A percentile compares a stretch with the other conserved stretches of the same genome.
phyloP scores from a whole-genome alignment of 495 filamentous ascomycete genomes.

The Neurospora sp. region DNA sequence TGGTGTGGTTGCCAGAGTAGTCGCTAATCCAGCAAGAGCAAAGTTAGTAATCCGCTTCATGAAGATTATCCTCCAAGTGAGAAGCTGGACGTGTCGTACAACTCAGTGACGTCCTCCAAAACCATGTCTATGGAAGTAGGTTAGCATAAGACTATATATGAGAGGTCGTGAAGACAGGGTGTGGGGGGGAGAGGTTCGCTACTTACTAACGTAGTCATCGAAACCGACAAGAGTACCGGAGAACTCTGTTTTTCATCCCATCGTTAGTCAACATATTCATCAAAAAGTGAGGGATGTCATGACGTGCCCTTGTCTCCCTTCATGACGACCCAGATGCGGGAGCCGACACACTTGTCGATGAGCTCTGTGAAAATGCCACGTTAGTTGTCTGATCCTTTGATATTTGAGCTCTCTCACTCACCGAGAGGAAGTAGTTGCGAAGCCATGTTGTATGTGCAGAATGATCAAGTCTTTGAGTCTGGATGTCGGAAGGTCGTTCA shows the following conservation, averaged over 20 bases:
- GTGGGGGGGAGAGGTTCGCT: neutral
- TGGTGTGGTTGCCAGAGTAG: conserved; percentile 73
- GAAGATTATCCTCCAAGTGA: neutral
- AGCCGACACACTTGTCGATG: conserved; percentile 97
- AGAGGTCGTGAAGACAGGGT: neutral
- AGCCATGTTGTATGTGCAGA: conserved; percentile 43
- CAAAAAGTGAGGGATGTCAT: neutral
- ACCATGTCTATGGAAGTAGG: conserved; percentile 70
- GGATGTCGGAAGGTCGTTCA: neutral
- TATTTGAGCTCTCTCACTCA: conserved; percentile 23
- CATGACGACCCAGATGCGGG: conserved; percentile 98
- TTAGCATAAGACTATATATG: neutral
- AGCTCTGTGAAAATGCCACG: conserved; percentile 53
- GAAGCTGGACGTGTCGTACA: conserved; percentile 47
- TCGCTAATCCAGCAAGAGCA: conserved; percentile 46
- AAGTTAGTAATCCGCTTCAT: conserved; percentile 2
- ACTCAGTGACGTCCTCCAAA: conserved; percentile 91
- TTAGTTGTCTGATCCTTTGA: neutral
- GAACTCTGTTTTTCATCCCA: conserved; percentile 54
- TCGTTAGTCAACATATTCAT: conserved; percentile 7
- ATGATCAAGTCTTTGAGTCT: neutral
- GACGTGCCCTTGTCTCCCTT: conserved; percentile 88
- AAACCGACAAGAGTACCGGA: conserved; percentile 88
- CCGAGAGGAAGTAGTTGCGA: conserved; percentile 74
- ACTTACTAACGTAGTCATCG: conserved; percentile 99